These are phyloP conservation scores for Cantharellus cinnabarinus DNA, from an alignment of 768 basidiomycete species.

Conservation along the genomic window DNA sequence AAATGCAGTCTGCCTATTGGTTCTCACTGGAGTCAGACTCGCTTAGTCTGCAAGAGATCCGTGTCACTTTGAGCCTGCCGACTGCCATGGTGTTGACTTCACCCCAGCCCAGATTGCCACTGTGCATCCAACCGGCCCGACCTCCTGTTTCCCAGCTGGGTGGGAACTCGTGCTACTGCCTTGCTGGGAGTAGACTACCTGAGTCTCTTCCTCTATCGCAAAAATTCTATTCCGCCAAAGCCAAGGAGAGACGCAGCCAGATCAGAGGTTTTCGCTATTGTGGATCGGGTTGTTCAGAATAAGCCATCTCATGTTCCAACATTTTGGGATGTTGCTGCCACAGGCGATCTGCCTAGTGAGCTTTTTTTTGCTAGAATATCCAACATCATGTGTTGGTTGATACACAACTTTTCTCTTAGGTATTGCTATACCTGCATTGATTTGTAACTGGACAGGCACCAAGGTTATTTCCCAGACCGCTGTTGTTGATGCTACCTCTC, in stretches of 20 bases:
- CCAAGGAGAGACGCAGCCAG: background rate
- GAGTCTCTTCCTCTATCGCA: background rate
- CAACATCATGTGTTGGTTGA: too few species aligned
- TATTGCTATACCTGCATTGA: conserved; percentile 48
- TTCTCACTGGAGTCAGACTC: too few species aligned
- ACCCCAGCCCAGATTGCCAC: background rate
- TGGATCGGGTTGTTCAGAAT: background rate
- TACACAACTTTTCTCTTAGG: too few species aligned
- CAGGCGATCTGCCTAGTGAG: conserved; percentile 50
- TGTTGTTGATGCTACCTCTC: conserved; percentile 34
- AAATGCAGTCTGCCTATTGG: too few species aligned
- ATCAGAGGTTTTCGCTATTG: background rate
- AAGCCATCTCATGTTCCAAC: background rate
- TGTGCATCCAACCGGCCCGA: too few species aligned
- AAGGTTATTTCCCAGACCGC: conserved; percentile 23
- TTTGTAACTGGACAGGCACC: conserved; percentile 31
- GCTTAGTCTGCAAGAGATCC: too few species aligned
- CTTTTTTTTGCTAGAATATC: background rate
- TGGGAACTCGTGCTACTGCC: background rate
- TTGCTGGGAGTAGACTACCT: background rate
- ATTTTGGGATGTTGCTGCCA: conserved; percentile 17
- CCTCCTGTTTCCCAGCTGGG: background rate
- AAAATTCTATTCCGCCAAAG: background rate
- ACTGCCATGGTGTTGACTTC: too few species aligned
- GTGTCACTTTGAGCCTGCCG: too few species aligned